Base-by-base conservation (phyloP, 192 early-diverging fungal species). In the Entomortierella beljakovae region DNA sequence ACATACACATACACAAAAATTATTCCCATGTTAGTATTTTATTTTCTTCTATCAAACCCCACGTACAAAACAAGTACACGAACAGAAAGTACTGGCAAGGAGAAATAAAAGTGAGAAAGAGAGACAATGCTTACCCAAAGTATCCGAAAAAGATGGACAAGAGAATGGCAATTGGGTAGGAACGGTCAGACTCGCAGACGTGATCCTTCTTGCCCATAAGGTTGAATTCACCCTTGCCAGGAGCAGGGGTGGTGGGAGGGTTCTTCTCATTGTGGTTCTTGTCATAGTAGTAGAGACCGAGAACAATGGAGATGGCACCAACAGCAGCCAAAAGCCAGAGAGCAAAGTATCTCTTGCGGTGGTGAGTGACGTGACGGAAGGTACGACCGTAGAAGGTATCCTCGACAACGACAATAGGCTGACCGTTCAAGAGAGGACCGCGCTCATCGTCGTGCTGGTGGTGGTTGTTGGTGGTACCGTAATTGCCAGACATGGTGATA, bases 131-230 rank as follows among this genome's bases (percentile, higher is more conserved):
- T 57, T 81, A 81, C 80, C 86, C 86, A 52, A 87, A 71, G 26
- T 84, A 83, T 60, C 86, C 86, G 31, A 87, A 69, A 62, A 87
- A 87, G 70, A 87, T 81, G 63, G 82, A 84, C 29, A 87, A 59
- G 34, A 87, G 60, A 35, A 87, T 67, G 65, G 86, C 77, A 68
- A 85, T 61, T 37, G 85, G 85, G 56, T 81, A 83, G 42, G 80
- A 82, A 64, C 86, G 82, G 53, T 87, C 86, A 56, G 84, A 85
- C 46, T 82, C 59, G 77, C 85, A 87, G 31, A 66, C 13, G 8
- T 64, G 57, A 28, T 55, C 64, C 51, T 54, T 66, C 59, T 75
- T 75, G 57, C 48, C 37, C 46, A 55, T 29, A 23, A 46, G 3
- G 57, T 35, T 66, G 31, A 64, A 22, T 16, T 42, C 70, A 55